These are phyloP conservation scores for Trichoderma atroviride DNA, from an alignment of 2,329 filamentous ascomycete genomes.

Conservation along the genomic window DNA sequence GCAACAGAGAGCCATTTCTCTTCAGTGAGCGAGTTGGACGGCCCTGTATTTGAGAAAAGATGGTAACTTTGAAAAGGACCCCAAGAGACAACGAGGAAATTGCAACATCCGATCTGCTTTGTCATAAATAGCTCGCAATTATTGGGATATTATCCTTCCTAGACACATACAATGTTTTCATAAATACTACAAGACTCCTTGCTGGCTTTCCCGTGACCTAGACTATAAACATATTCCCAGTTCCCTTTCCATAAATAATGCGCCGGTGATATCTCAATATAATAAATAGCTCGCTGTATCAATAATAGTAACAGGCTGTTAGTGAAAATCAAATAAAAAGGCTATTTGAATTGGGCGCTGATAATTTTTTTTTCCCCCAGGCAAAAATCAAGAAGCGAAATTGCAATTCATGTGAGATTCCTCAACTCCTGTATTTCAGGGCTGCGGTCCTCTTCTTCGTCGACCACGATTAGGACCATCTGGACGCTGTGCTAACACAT, in stretches of 20 bases:
- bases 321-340: neutral
- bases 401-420: neutral
- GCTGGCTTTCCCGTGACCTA: conserved; percentile 20
- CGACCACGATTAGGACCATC: conserved; percentile 83
- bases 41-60: neutral
- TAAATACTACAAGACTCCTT: conserved; percentile 21
- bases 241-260: conserved; percentile 13
- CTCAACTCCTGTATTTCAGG: neutral
- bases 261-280: conserved; percentile 18
- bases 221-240: conserved; percentile 4
- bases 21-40: neutral
- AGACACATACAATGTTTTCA: conserved; percentile 3
- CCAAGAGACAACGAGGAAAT: neutral
- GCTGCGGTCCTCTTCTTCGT: conserved; percentile 62
- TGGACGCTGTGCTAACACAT: conserved; percentile 82
- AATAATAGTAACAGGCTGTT: conserved; percentile 1
- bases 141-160: conserved; percentile 4
- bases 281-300: conserved; percentile 14
- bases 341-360: neutral
- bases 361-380: too few relatives aligned
- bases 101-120: neutral
- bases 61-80: neutral
- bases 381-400: neutral
- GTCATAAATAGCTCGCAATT: conserved; percentile 8
- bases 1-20: neutral